Percentiles rank a stretch among this genome's conserved stretches.
Evolutionary conservation across 352 stramenopile species (phyloP).

Genomic region (Globisporangium uncinulatum): DNA sequence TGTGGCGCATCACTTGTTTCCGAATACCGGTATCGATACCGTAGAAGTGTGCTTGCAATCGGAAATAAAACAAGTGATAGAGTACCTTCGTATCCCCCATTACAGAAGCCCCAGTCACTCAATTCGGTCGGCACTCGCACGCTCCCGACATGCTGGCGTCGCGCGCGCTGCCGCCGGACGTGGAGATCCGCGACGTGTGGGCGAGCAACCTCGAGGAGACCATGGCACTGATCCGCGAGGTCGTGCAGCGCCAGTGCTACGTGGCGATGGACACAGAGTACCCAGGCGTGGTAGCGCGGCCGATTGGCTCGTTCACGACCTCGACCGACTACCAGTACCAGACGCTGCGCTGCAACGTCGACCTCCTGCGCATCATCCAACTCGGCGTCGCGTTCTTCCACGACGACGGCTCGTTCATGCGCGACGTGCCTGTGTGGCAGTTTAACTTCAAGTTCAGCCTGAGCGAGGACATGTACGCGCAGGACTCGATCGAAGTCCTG

Average conservation of each 20-base stretch:
- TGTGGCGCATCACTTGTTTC: too few relatives aligned
- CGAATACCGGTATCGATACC: too few relatives aligned
- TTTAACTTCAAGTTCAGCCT: constrained; percentile 99
- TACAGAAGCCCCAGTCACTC: too few relatives aligned
- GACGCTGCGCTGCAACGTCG: constrained; percentile 98
- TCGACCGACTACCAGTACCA: constrained; percentile 98
- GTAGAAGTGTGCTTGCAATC: too few relatives aligned
- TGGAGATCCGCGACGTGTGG: constrained; percentile 96
- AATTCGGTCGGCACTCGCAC: too few relatives aligned
- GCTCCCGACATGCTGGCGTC: constrained; percentile 29
- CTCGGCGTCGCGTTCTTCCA: constrained; percentile 97
- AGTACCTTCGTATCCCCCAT: too few relatives aligned
- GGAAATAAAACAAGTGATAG: too few relatives aligned
- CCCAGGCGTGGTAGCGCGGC: constrained; percentile 96
- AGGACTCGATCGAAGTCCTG: constrained; percentile 99
- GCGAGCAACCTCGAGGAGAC: constrained; percentile 90
- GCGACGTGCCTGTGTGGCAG: constrained; percentile 96
- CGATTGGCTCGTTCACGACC: constrained; percentile 94
- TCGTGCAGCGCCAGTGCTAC: constrained; percentile 96
- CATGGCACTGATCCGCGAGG: constrained; percentile 95
- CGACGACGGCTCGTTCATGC: constrained; percentile 93
- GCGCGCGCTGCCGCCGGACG: constrained; percentile 53
- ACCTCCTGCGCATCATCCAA: constrained; percentile 99
- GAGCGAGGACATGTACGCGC: constrained; percentile 98
- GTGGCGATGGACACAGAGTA: constrained; percentile 99